These are phyloP conservation scores for Debaryomyces maramus DNA, from an alignment of 805 yeast genomes.

Conservation along the genomic window DNA sequence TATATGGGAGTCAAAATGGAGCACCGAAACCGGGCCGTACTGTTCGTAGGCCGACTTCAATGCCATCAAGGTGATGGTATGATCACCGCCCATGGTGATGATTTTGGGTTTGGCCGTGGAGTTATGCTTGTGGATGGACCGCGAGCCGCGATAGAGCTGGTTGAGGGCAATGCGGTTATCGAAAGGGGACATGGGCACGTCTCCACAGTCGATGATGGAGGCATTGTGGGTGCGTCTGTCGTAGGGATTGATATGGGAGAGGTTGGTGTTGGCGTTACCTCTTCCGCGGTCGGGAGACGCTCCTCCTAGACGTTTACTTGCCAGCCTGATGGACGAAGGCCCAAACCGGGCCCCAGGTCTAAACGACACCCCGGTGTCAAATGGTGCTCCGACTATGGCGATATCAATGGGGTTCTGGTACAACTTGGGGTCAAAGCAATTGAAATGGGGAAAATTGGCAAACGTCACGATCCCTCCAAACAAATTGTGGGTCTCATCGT, in stretches of 20 bases:
- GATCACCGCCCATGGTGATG: constrained; percentile 63
- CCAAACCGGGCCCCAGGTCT: constrained; percentile 31
- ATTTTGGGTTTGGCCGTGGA: constrained; percentile 26
- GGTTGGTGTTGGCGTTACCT: constrained; percentile 32
- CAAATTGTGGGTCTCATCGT: constrained; percentile 12
- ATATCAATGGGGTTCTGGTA: constrained; percentile 23
- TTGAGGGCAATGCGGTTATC: constrained; percentile 61
- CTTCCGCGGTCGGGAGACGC: constrained; percentile 35
- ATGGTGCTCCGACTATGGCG: constrained; percentile 29
- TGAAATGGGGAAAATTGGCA: constrained; percentile 48
- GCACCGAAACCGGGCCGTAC: constrained; percentile 48
- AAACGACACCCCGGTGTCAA: constrained; percentile 28
- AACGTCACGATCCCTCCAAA: constrained; percentile 58
- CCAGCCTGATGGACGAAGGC: constrained; percentile 29
- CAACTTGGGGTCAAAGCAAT: constrained; percentile 45
- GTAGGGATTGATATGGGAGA: constrained; percentile 53
- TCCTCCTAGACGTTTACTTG: constrained; percentile 48
- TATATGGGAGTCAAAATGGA: constrained; percentile 67
- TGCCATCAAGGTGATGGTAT: constrained; percentile 54
- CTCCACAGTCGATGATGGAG: constrained; percentile 59
- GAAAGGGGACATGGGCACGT: constrained; percentile 63
- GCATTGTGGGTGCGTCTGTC: constrained; percentile 40
- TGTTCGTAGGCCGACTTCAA: constrained; percentile 52
- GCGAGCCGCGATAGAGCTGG: constrained; percentile 51
- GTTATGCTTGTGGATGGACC: constrained; percentile 36